These are phyloP conservation scores for Zymoseptoria ardabiliae DNA, from an alignment of 2,329 filamentous ascomycete genomes.

Conservation along the genomic window DNA sequence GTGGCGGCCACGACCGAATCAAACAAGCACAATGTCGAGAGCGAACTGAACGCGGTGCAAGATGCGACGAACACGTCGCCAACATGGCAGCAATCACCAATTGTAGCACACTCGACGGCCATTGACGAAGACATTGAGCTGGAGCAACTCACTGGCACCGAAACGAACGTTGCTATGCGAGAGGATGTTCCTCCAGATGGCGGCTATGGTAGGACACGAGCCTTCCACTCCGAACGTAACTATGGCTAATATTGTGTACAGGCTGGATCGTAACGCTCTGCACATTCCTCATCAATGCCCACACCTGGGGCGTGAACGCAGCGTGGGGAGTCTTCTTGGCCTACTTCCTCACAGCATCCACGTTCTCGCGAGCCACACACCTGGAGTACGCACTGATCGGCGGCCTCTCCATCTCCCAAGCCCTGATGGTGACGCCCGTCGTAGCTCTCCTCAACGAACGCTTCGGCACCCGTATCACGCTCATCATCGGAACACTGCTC, in stretches of 20 bases:
- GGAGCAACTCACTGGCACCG: slow-evolving; percentile 4
- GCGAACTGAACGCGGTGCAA: background rate
- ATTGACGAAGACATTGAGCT: slow-evolving; percentile 4
- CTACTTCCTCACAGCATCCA: slow-evolving; percentile 57
- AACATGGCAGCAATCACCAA: background rate
- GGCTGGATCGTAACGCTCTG: slow-evolving; percentile 44
- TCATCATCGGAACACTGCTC: slow-evolving; percentile 58
- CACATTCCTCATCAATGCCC: slow-evolving; percentile 34
- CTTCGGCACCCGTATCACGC: slow-evolving; percentile 54
- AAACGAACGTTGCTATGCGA: slow-evolving; percentile 14
- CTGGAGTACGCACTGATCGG: slow-evolving; percentile 70
- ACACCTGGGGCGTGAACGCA: slow-evolving; percentile 37
- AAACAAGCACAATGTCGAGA: background rate
- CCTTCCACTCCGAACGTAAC: background rate
- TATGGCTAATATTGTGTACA: background rate
- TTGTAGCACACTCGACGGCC: background rate
- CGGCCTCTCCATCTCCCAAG: slow-evolving; percentile 56
- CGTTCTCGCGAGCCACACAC: slow-evolving; percentile 53
- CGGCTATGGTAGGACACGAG: slow-evolving; percentile 39
- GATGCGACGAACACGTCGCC: background rate
- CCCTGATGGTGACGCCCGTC: slow-evolving; percentile 59
- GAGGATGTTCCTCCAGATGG: slow-evolving; percentile 48
- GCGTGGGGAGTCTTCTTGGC: slow-evolving; percentile 62
- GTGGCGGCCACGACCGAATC: background rate
- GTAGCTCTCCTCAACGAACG: slow-evolving; percentile 52